Conservation (phyloP, 768 basidiomycete genomes). For the Termitomyces sp. region DNA sequence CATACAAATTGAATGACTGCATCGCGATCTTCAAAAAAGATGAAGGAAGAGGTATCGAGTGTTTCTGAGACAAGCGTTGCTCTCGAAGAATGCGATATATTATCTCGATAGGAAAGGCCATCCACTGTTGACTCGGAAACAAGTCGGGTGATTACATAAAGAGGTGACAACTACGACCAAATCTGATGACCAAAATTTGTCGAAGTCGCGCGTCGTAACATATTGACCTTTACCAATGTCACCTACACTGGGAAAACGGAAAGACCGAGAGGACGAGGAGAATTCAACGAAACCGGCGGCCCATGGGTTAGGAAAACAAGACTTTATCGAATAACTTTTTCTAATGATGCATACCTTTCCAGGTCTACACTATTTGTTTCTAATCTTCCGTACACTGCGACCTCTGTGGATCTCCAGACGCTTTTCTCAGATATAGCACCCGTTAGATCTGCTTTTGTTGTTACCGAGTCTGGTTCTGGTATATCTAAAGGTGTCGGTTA, state of each 20-base stretch:
- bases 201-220: neutral
- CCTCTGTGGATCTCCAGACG: constrained; percentile 87
- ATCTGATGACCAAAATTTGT: constrained; percentile 2
- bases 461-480: constrained; percentile 71
- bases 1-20: neutral
- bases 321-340: neutral
- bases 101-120: too few relatives aligned
- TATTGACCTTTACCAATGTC: constrained; percentile 14
- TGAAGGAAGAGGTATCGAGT: neutral
- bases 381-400: constrained; percentile 87
- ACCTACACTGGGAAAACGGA: constrained; percentile 41
- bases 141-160: neutral
- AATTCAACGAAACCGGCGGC: constrained; percentile 16
- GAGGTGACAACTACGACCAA: constrained; percentile 6
- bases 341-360: constrained; percentile 7
- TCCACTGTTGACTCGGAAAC: too few relatives aligned
- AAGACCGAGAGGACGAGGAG: constrained; percentile 36
- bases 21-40: neutral
- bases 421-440: constrained; percentile 96
- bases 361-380: constrained; percentile 92
- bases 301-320: constrained; percentile 33
- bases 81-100: too few relatives aligned
- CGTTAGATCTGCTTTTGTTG: constrained; percentile 91
- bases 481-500: constrained; percentile 95
- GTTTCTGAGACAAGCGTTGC: neutral